phyloP scores from a whole-genome alignment of 192 early-diverging fungal genomes.

The Geranomyces variabilis region DNA sequence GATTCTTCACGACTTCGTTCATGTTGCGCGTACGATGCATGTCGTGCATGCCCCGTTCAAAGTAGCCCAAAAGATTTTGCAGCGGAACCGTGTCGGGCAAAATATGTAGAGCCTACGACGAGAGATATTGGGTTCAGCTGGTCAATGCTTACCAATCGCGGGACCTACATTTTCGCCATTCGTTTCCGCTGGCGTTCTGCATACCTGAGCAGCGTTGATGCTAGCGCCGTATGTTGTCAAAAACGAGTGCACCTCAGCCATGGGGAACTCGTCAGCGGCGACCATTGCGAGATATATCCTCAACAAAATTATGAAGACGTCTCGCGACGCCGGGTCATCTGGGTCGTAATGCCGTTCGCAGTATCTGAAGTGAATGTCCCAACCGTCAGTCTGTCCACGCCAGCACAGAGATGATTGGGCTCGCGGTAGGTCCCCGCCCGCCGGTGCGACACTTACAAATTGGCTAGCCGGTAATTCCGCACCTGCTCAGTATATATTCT shows the following conservation, averaged over 20 bases:
- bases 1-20: conserved; percentile 71
- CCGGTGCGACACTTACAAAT: conserved; percentile 13
- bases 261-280: conserved; percentile 39
- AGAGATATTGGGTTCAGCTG: no score
- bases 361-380: conserved; percentile 30
- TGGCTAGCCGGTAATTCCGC: conserved; percentile 65
- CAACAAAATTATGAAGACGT: conserved; percentile 69
- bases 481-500: conserved; percentile 81
- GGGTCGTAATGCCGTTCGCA: conserved; percentile 46
- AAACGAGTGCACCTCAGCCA: conserved; percentile 64
- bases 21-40: conserved; percentile 63
- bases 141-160: no score
- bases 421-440: not conserved
- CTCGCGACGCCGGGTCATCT: conserved; percentile 9
- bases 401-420: not conserved
- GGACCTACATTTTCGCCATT: no score
- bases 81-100: conserved; percentile 55
- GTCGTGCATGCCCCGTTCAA: conserved; percentile 60
- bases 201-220: conserved; percentile 59
- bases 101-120: conserved; percentile 46
- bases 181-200: not conserved
- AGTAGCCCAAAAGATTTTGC: conserved; percentile 50
- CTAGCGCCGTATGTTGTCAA: conserved; percentile 68
- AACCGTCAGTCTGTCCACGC: not conserved
- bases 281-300: conserved; percentile 62